Evolutionary conservation across 441 rosid genomes (phyloP).

Genomic region (Erysimum pusillum): DNA sequence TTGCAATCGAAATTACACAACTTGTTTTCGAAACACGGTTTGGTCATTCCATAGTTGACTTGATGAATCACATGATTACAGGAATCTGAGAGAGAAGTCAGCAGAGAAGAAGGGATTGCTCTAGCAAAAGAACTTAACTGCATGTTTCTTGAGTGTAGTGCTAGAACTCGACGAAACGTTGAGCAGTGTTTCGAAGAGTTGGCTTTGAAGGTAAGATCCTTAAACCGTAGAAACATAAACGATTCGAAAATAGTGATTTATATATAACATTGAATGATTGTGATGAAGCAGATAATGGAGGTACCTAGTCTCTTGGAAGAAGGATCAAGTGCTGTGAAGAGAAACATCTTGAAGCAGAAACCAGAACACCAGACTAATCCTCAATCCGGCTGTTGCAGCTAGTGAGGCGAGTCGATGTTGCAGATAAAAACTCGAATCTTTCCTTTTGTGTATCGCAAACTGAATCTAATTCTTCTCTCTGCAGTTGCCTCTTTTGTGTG

Average conservation of each 20-base stretch:
- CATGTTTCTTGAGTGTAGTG: slow-evolving; percentile 78
- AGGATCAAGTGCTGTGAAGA: slow-evolving; percentile 77
- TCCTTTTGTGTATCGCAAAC: slow-evolving; percentile 24
- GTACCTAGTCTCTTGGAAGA: slow-evolving; percentile 90
- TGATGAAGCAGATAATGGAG: slow-evolving; percentile 77
- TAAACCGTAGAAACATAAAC: neutral
- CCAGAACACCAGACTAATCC: slow-evolving; percentile 63
- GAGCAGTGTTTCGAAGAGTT: slow-evolving; percentile 76
- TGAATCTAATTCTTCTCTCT: slow-evolving; percentile 36
- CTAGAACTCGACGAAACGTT: slow-evolving; percentile 73
- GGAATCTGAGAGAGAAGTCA: slow-evolving; percentile 76
- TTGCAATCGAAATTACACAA: slow-evolving; percentile 16
- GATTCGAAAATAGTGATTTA: neutral
- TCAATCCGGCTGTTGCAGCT: slow-evolving; percentile 58
- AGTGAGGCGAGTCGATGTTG: neutral
- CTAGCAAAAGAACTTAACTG: slow-evolving; percentile 71
- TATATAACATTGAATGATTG: slow-evolving; percentile 46
- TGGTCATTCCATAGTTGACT: neutral
- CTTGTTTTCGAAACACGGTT: neutral
- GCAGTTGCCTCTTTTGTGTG: slow-evolving; percentile 37
- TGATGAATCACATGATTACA: slow-evolving; percentile 45
- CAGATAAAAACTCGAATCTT: neutral
- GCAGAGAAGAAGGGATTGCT: slow-evolving; percentile 67
- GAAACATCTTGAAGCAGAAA: slow-evolving; percentile 74
- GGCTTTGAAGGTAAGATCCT: slow-evolving; percentile 62